Evolutionary conservation across 495 filamentous ascomycete genomes (phyloP).

Genomic region (Hyaloscypha bicolor): DNA sequence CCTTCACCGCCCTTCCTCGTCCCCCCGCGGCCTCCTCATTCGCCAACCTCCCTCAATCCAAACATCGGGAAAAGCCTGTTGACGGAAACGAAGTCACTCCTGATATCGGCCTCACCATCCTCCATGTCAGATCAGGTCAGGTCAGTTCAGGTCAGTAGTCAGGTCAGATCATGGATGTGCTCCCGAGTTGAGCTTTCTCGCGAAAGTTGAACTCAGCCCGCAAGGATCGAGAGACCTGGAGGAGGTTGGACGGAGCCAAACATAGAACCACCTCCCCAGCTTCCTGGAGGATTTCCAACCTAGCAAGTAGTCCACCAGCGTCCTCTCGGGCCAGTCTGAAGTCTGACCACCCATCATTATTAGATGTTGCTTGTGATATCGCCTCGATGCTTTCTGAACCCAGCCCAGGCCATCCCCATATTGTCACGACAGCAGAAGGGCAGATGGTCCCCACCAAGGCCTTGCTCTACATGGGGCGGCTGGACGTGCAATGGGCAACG

Average conservation of each 20-base stretch:
- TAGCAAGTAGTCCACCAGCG: conserved; percentile 2
- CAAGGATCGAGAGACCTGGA: conserved; percentile 2
- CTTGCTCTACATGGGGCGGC: background rate
- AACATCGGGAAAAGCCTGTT: background rate
- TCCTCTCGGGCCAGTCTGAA: background rate
- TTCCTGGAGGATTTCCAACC: background rate
- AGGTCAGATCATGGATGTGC: conserved; percentile 2
- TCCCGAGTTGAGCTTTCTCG: conserved; percentile 16
- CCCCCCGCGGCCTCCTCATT: conserved; percentile 9
- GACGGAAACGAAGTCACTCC: conserved; percentile 2
- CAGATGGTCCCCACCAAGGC: background rate
- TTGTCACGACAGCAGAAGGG: background rate
- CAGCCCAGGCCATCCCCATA: background rate
- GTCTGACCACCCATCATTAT: conserved; percentile 4
- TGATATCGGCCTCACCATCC: background rate
- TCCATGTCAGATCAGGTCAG: background rate
- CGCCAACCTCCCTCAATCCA: conserved; percentile 9
- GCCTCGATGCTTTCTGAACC: conserved; percentile 6
- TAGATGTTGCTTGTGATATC: conserved; percentile 4
- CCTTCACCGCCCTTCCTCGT: conserved; percentile 28
- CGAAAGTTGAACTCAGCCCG: conserved; percentile 11
- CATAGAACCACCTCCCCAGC: background rate
- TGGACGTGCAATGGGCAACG: conserved; percentile 8
- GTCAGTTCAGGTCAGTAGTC: background rate
- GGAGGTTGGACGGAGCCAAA: background rate